A percentile compares a stretch with the other conserved stretches of the same genome.
These are phyloP conservation scores for Chenopodium formosanum DNA, from an alignment of 148 eudicot species.

Conservation along the genomic window DNA sequence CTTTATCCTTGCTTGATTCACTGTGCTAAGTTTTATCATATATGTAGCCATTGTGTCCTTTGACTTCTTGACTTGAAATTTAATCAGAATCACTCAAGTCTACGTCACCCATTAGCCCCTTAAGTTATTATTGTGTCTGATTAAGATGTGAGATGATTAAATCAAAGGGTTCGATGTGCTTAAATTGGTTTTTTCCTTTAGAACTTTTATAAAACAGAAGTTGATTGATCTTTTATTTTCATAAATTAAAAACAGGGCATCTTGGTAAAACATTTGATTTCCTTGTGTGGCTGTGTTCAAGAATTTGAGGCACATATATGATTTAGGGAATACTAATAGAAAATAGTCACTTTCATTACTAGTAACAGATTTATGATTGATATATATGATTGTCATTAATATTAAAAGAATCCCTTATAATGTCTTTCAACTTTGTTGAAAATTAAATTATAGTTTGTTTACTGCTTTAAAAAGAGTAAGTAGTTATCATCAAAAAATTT, in stretches of 20 bases:
- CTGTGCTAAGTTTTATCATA: not conserved
- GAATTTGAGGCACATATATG: not conserved
- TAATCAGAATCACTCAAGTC: not conserved
- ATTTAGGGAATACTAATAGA: not conserved
- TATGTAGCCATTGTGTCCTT: not conserved
- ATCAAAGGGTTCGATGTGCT: not conserved
- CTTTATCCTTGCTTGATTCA: not conserved
- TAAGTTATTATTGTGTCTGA: not conserved
- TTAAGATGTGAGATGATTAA: not conserved
- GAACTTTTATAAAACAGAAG: not conserved
- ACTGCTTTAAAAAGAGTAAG: not conserved
- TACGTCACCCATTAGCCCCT: not conserved
- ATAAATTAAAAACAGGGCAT: not conserved
- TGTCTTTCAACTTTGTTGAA: not conserved
- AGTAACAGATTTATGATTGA: no score
- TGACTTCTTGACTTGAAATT: not conserved
- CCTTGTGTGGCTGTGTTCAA: not conserved
- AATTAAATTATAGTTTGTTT: not conserved
- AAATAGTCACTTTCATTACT: not conserved
- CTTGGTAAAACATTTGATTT: not conserved
- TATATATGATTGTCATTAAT: not conserved
- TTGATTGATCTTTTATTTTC: not conserved
- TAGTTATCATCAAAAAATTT: not conserved
- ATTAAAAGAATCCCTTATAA: no score
- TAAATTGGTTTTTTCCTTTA: not conserved